These are phyloP conservation scores for Curvularia sp. DNA, from an alignment of 2,329 filamentous ascomycete species.

Conservation along the genomic window DNA sequence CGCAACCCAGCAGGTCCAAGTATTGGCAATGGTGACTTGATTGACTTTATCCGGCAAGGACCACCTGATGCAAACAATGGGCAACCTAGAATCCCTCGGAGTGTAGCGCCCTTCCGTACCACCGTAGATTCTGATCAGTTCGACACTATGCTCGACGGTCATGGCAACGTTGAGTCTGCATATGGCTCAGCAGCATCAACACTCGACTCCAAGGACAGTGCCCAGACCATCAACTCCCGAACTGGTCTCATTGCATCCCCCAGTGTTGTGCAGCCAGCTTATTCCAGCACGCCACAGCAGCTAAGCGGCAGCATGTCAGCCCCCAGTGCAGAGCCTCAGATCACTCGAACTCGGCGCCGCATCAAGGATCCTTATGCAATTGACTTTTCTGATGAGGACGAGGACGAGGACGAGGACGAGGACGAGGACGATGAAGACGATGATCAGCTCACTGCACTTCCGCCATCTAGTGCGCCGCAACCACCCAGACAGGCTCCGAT, in stretches of 20 bases:
- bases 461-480: constrained; percentile 45
- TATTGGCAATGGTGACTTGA: constrained; percentile 79
- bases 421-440: constrained; percentile 53
- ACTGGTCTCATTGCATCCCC: constrained; percentile 66
- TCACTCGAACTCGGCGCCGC: constrained; percentile 76
- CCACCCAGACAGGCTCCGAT: constrained; percentile 10
- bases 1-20: constrained; percentile 73
- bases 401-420: constrained; percentile 2
- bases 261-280: constrained; percentile 47
- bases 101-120: constrained; percentile 82
- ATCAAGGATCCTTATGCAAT: constrained; percentile 94
- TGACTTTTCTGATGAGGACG: constrained; percentile 61
- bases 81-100: constrained; percentile 77
- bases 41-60: constrained; percentile 92
- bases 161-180: constrained; percentile 44
- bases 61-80: constrained; percentile 68
- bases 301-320: constrained; percentile 41
- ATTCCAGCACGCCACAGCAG: constrained; percentile 48
- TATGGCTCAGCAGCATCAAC: constrained; percentile 48
- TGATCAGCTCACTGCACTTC: constrained; percentile 58
- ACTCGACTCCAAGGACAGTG: constrained; percentile 52
- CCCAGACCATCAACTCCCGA: constrained; percentile 74
- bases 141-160: constrained; percentile 48
- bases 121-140: constrained; percentile 88
- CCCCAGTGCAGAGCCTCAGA: constrained; percentile 58